A percentile compares a stretch with the other conserved stretches of the same genome.
phyloP scores from a whole-genome alignment of 2,329 filamentous ascomycete species.

The Botrytis paeoniae region DNA sequence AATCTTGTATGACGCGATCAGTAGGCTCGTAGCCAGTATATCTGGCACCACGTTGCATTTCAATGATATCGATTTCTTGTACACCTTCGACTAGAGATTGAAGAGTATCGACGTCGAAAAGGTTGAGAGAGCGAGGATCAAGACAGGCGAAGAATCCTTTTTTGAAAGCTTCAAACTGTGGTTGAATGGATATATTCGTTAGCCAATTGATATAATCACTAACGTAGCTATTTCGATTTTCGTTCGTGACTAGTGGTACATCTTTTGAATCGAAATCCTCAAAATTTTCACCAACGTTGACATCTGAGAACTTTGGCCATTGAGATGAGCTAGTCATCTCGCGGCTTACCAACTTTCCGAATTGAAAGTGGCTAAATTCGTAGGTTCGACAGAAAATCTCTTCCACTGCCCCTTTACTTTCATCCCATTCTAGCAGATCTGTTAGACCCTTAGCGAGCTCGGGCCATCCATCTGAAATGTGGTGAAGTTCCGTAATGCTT shows the following conservation, averaged over 20 bases:
- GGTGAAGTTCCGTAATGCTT: slow-evolving; percentile 65
- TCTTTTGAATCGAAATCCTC: slow-evolving; percentile 35
- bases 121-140: slow-evolving; percentile 63
- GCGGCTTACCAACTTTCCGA: slow-evolving; percentile 55
- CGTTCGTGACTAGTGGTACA: slow-evolving; percentile 74
- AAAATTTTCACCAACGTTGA: slow-evolving; percentile 40
- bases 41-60: slow-evolving; percentile 66
- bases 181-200: slow-evolving; percentile 70
- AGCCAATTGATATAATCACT: slow-evolving; percentile 83
- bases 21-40: slow-evolving; percentile 78
- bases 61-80: slow-evolving; percentile 73
- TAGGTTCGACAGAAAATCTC: slow-evolving; percentile 84
- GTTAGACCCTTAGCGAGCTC: slow-evolving; percentile 72
- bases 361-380: slow-evolving; percentile 68
- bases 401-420: slow-evolving; percentile 69
- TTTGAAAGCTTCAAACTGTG: slow-evolving; percentile 78
- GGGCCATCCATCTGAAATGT: slow-evolving; percentile 86
- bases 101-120: slow-evolving; percentile 66
- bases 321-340: slow-evolving; percentile 46
- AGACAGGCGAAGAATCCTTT: slow-evolving; percentile 77
- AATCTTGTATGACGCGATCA: slow-evolving; percentile 69
- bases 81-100: slow-evolving; percentile 80
- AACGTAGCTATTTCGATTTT: slow-evolving; percentile 75
- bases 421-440: slow-evolving; percentile 71
- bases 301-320: slow-evolving; percentile 54